These are phyloP conservation scores for Begonia peltatifolia DNA, from an alignment of 306 rosid genomes.

Conservation along the genomic window DNA sequence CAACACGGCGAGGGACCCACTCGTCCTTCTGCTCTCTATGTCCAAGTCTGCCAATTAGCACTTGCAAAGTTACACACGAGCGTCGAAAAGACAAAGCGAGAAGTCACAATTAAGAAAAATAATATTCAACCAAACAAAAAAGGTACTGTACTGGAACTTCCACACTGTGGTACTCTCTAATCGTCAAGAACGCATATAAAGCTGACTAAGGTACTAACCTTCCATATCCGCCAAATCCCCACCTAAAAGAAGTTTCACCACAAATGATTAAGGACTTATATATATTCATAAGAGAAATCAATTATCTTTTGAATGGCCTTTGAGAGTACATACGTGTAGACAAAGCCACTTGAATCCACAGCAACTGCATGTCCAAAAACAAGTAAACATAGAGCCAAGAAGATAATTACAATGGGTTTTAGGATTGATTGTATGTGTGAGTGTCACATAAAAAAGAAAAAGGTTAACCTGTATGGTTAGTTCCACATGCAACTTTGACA, in stretches of 20 bases:
- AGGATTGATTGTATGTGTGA: not conserved
- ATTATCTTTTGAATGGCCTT: conserved; percentile 2
- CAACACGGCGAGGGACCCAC: conserved; percentile 87
- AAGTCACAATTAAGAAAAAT: not conserved
- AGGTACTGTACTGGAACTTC: not conserved
- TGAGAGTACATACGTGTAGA: conserved; percentile 69
- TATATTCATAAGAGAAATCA: conserved; percentile 3
- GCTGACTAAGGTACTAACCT: conserved; percentile 36
- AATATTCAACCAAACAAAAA: not conserved
- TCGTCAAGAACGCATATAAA: not conserved
- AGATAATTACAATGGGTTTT: not conserved
- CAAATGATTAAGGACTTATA: conserved; percentile 9
- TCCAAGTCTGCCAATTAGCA: conserved; percentile 57
- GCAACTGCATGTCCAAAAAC: conserved; percentile 50
- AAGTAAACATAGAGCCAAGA: not conserved
- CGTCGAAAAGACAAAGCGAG: conserved; percentile 2
- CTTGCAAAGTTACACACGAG: conserved; percentile 3
- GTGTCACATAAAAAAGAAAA: not conserved
- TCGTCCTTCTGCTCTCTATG: conserved; percentile 99
- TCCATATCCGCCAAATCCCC: conserved; percentile 99
- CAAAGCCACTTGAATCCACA: conserved; percentile 74
- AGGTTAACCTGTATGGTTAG: conserved; percentile 71
- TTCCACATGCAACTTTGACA: conserved; percentile 84
- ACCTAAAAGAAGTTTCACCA: conserved; percentile 31
- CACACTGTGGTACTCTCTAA: not conserved